Evolutionary conservation across 768 basidiomycete species (phyloP).

Genomic region (Kwoniella dejecticola): DNA sequence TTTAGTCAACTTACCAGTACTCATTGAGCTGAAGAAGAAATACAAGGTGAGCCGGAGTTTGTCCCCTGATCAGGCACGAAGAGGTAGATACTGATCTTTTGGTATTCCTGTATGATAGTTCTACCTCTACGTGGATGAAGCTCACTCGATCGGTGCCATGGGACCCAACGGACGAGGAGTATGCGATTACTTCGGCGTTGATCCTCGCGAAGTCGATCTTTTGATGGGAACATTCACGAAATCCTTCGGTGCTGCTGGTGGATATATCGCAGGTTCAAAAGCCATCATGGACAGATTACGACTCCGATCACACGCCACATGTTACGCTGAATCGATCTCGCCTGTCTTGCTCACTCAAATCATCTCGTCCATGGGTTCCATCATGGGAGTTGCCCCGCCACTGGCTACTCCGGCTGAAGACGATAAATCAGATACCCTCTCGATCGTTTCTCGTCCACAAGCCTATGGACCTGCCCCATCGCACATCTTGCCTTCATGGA

Average conservation of each 20-base stretch:
- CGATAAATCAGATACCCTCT: slow-evolving; percentile 55
- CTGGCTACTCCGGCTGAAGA: slow-evolving; percentile 58
- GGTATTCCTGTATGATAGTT: slow-evolving; percentile 66
- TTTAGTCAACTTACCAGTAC: slow-evolving; percentile 74
- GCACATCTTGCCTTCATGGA: slow-evolving; percentile 71
- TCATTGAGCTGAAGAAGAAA: slow-evolving; percentile 84
- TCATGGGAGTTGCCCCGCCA: slow-evolving; percentile 73
- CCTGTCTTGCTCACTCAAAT: slow-evolving; percentile 90
- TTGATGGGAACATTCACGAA: slow-evolving; percentile 98
- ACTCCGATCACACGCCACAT: slow-evolving; percentile 73
- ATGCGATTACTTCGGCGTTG: slow-evolving; percentile 85
- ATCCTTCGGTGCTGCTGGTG: slow-evolving; percentile 66
- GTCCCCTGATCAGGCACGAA: too few relatives aligned
- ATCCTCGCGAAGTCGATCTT: slow-evolving; percentile 80
- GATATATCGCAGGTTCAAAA: slow-evolving; percentile 87
- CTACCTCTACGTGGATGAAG: slow-evolving; percentile 93
- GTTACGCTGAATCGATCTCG: slow-evolving; percentile 87
- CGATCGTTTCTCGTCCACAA: slow-evolving; percentile 39
- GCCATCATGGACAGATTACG: slow-evolving; percentile 78
- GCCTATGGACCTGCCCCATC: slow-evolving; percentile 67
- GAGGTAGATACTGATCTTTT: too few relatives aligned
- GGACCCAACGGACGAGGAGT: slow-evolving; percentile 95
- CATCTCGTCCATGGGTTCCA: slow-evolving; percentile 88
- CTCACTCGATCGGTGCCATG: slow-evolving; percentile 93
- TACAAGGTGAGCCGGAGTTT: slow-evolving; percentile 78